phyloP scores from a whole-genome alignment of 352 stramenopile species.

The Pythium coloratum region DNA sequence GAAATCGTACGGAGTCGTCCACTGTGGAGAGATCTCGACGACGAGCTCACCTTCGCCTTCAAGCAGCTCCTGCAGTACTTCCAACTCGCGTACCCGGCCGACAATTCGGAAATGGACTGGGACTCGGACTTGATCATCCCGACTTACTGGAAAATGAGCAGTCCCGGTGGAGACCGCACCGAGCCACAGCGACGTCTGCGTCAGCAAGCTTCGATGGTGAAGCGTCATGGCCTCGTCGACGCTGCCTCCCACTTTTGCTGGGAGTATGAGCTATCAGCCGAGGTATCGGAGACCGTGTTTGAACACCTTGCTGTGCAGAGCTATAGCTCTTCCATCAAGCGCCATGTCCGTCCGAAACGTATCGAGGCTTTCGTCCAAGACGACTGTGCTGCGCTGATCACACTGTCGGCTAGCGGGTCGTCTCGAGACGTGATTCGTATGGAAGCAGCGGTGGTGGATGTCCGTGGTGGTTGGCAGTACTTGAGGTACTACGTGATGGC shows the following conservation, averaged over 20 bases:
- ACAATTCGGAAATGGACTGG: constrained; percentile 10
- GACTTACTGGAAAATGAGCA: constrained; percentile 23
- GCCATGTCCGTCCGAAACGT: constrained; percentile 11
- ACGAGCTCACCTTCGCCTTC: constrained; percentile 23
- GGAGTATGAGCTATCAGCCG: constrained; percentile 27
- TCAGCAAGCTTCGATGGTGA: constrained; percentile 18
- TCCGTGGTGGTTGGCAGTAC: constrained; percentile 11
- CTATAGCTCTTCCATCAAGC: constrained; percentile 16
- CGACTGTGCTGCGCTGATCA: constrained; percentile 16
- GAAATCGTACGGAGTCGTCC: constrained; percentile 5
- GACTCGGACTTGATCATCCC: constrained; percentile 30
- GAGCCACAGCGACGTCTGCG: neutral
- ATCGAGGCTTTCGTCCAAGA: constrained; percentile 23
- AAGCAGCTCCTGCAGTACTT: constrained; percentile 27
- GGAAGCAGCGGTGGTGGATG: constrained; percentile 10
- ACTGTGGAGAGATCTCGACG: constrained; percentile 18
- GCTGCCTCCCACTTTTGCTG: constrained; percentile 5
- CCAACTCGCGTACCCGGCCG: constrained; percentile 26
- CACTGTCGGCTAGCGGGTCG: neutral
- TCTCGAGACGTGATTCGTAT: constrained; percentile 19
- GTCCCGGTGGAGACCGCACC: neutral
- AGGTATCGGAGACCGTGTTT: constrained; percentile 22
- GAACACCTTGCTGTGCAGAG: constrained; percentile 29
- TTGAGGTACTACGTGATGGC: constrained; percentile 22
- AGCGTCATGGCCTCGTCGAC: neutral